A percentile compares a stretch with the other conserved stretches of the same genome.
Conservation (phyloP, 441 rosid species). For the Geranium incanum region DNA sequence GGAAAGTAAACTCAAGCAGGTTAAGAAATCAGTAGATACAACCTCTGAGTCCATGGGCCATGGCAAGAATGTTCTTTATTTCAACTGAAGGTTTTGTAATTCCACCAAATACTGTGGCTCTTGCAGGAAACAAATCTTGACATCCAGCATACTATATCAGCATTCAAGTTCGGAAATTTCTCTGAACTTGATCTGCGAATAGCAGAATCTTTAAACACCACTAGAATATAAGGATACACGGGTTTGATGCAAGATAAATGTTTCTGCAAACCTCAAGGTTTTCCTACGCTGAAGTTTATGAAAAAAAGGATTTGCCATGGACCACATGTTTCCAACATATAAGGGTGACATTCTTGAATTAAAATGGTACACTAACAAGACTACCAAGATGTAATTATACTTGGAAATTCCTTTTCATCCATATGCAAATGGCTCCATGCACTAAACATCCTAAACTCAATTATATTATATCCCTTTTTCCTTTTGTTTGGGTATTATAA, state of each 20-base stretch:
- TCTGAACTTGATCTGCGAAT: neutral
- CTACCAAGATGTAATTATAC: neutral
- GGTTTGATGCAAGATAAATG: neutral
- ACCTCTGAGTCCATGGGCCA: neutral
- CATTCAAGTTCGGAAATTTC: neutral
- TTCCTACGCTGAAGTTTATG: neutral
- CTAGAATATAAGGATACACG: neutral
- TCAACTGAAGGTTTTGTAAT: neutral
- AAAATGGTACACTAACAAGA: neutral
- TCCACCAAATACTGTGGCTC: neutral
- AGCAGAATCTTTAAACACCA: neutral
- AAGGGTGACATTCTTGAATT: neutral
- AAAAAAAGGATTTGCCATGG: neutral
- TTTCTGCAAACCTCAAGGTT: neutral
- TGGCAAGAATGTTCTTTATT: neutral
- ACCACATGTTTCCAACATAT: neutral
- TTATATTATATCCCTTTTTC: neutral
- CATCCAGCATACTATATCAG: neutral
- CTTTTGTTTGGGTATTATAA: neutral
- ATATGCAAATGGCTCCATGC: neutral
- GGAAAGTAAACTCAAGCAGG: neutral
- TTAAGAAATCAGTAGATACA: conserved; percentile 2
- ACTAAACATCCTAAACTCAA: neutral
- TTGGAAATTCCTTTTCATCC: neutral
- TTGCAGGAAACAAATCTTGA: neutral